Base-by-base conservation (phyloP, 805 yeast species). In the Candida morakotiae region DNA sequence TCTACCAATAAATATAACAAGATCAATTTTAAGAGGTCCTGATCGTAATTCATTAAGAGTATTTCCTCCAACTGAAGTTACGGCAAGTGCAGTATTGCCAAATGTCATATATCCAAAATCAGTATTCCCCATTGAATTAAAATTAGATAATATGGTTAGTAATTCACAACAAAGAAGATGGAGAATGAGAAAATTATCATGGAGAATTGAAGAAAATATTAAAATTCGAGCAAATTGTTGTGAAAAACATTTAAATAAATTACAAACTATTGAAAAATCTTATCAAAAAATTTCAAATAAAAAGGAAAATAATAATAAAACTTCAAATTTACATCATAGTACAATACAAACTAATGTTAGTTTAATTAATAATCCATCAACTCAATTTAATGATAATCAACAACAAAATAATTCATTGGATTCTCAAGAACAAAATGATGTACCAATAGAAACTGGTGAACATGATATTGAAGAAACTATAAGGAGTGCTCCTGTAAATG, bases 41-140 rank as follows among this genome's bases (percentile, higher is more conserved):
- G 96, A 89, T 55, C 72, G 88, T 48, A 87, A 85, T 52, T 86
- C 96, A 1, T 63, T 87, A 26, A 74, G 99, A 43, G 86, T 93
- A 1, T 93, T 93, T 60, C 98, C 98, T 1, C 98, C 99, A 6
- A 91, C 98, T 0, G 85, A 83, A 29, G 81, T 93, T 25, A 81
- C 87, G 2, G 94, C 96, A 5, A 77, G 83, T 19, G 93, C 95
- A 7, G 83, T 81, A 11, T 66, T 93, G 34, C 98, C 98, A 2
- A 84, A 84, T 45, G 95, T 88, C 11, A 74, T 86, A 22, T 86
- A 86, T 57, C 98, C 98, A 9, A 82, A 85, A 55, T 83, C 96
- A 0, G 71, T 82, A 1, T 87, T 93, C 53, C 83, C 93, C 0
- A 71, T 91, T 16, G 97, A 88, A 53, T 66, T 93, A 52, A 78